Conservation (phyloP, 2,329 filamentous ascomycete species). For the Torrubiella hemipterigena region DNA sequence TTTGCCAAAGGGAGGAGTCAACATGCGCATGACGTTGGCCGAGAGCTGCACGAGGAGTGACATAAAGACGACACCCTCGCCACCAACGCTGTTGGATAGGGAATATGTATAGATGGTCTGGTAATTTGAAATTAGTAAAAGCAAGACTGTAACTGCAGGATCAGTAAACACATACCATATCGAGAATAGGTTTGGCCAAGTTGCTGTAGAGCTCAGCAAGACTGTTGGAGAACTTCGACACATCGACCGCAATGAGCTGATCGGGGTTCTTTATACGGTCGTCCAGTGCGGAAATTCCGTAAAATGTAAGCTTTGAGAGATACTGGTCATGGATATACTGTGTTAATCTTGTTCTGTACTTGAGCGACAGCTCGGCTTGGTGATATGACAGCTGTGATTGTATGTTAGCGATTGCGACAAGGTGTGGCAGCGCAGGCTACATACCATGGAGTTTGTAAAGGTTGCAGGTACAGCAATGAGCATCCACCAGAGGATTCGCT, state of each 20-base stretch:
- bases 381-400: conserved; percentile 71
- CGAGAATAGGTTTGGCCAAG: conserved; percentile 82
- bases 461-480: conserved; percentile 88
- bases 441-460: conserved; percentile 96
- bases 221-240: conserved; percentile 91
- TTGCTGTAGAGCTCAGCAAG: conserved; percentile 94
- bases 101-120: conserved; percentile 87
- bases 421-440: conserved; percentile 12
- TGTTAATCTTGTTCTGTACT: conserved; percentile 89
- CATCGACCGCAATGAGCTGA: conserved; percentile 92
- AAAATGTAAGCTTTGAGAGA: conserved; percentile 94
- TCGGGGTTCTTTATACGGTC: conserved; percentile 98
- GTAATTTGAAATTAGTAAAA: neutral
- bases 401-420: conserved; percentile 1
- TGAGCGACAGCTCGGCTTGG: conserved; percentile 84
- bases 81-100: conserved; percentile 86
- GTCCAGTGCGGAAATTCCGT: conserved; percentile 86
- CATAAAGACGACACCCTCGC: conserved; percentile 94
- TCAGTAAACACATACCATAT: conserved; percentile 53
- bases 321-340: conserved; percentile 93
- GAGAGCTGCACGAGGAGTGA: conserved; percentile 85
- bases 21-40: conserved; percentile 80
- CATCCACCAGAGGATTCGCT: conserved; percentile 96
- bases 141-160: neutral
- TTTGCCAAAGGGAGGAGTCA: conserved; percentile 93